Base-by-base conservation (phyloP, 306 rosid species). In the Abrus precatorius region DNA sequence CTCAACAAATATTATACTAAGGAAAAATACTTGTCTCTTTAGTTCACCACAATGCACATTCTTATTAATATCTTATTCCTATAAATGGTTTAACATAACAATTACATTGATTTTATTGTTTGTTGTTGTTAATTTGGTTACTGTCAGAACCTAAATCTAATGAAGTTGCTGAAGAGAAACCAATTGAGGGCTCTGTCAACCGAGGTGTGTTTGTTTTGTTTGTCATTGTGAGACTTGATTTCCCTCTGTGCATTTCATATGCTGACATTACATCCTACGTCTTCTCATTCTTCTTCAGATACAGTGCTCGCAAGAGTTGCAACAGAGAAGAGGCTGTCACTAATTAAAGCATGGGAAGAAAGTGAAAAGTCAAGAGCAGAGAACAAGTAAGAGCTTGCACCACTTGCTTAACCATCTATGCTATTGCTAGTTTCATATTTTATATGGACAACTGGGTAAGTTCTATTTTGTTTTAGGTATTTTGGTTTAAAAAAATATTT, bases 281-380 rank as follows among this genome's bases (percentile, higher is more conserved):
- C 9, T 56, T 76, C 38, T 57, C 33, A 64, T 49, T 82, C 29
- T 50, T 83, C 54, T 69, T 79, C 64, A 94, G 98, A 92, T 83
- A 68, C 84, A 0, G 90, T 69, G 34, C 88, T 87, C 45, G 82
- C 81, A 43, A 87, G 83, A 78, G 86, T 87, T 69, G 74, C 88
- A 32, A 74, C 90, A 4, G 86, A 87, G 80, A 87, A 84, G 72
- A 87, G 86, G 74, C 30, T 74, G 33, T 84, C 88, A 63, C 80
- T 87, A n/a, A 59, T 84, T 80, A 87, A 70, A 82, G 90, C 90
- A 10, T 87, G 90, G 90, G 90, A 84, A 74, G 88, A 84, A 78
- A 87, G 84, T 64, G 88, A 78, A 40, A 87, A 84, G 63, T 87
- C 90, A 27, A 87, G 44, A 75, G 83, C 86, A 32, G 90, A 81